phyloP scores from a whole-genome alignment of 306 rosid species.

The Neltuma alba region DNA sequence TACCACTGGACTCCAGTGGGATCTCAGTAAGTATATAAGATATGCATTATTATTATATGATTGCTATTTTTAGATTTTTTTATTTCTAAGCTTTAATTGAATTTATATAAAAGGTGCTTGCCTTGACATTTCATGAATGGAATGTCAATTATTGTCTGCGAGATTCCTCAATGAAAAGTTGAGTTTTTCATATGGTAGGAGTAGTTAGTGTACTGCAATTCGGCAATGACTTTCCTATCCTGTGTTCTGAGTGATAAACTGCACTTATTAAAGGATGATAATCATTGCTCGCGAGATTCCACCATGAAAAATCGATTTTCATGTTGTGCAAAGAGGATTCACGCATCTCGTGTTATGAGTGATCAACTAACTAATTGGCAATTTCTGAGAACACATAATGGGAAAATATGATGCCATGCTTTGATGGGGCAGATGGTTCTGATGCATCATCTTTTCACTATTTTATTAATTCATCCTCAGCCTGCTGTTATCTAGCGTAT shows the following conservation, averaged over 20 bases:
- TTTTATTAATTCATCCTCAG: constrained; percentile 1
- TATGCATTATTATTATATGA: constrained; percentile 10
- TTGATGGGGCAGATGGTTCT: constrained; percentile 27
- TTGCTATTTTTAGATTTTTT: constrained; percentile 1
- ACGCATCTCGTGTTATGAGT: background rate
- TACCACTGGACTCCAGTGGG: constrained; percentile 90
- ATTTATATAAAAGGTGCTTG: background rate
- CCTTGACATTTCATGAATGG: background rate
- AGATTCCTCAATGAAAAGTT: background rate
- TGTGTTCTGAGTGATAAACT: constrained; percentile 2
- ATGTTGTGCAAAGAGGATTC: constrained; percentile 2
- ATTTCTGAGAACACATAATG: background rate
- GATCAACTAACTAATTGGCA: constrained; percentile 6
- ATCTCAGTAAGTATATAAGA: constrained; percentile 68
- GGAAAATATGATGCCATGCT: background rate
- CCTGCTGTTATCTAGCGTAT: constrained; percentile 12
- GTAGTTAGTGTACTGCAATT: background rate
- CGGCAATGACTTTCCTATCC: constrained; percentile 2
- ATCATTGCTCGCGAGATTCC: background rate
- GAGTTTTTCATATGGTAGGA: background rate
- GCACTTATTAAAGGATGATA: background rate
- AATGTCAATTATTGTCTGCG: constrained; percentile 1
- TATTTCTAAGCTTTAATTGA: constrained; percentile 1
- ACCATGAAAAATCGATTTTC: constrained; percentile 3
- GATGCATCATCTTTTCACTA: background rate